phyloP scores from a whole-genome alignment of 352 stramenopile species.

The Peronospora destructor region DNA sequence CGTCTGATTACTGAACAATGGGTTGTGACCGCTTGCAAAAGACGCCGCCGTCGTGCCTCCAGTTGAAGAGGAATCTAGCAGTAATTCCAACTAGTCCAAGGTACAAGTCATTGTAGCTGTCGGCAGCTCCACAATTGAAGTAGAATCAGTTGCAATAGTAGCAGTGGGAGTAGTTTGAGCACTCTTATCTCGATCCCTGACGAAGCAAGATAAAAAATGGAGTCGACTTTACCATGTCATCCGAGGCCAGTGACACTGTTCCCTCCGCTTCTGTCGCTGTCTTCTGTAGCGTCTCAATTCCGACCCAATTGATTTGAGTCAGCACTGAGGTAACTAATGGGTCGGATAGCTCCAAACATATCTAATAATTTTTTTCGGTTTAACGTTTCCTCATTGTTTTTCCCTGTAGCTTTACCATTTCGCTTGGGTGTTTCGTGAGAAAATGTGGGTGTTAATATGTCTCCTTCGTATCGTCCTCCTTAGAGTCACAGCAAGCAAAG shows the following conservation, averaged over 20 bases:
- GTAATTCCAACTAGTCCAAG: conserved; percentile 37
- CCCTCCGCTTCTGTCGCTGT: neutral
- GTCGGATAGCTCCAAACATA: conserved; percentile 53
- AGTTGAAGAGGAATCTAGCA: conserved; percentile 50
- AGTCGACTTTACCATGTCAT: conserved; percentile 55
- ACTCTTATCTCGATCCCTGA: conserved; percentile 27
- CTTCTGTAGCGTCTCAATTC: neutral
- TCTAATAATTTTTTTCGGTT: too few relatives aligned
- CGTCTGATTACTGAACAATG: conserved; percentile 49
- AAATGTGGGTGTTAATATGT: conserved; percentile 55
- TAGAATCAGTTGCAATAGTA: neutral
- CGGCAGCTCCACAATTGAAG: neutral
- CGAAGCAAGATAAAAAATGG: conserved; percentile 58
- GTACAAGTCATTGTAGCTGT: conserved; percentile 25
- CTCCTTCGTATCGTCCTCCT: conserved; percentile 48
- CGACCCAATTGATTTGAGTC: conserved; percentile 3
- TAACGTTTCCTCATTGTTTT: conserved; percentile 3
- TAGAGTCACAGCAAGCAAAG: conserved; percentile 54
- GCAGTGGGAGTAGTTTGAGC: neutral
- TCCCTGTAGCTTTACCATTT: conserved; percentile 8
- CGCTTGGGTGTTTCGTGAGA: conserved; percentile 39
- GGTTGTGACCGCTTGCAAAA: conserved; percentile 27
- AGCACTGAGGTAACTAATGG: conserved; percentile 58
- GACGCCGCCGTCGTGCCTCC: conserved; percentile 11
- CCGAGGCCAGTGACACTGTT: conserved; percentile 35